Evolutionary conservation across 1,284 basidiomycete genomes (phyloP), one percentile per base, ranked within the genome.

Genomic region (Dichomitus squalens): DNA sequence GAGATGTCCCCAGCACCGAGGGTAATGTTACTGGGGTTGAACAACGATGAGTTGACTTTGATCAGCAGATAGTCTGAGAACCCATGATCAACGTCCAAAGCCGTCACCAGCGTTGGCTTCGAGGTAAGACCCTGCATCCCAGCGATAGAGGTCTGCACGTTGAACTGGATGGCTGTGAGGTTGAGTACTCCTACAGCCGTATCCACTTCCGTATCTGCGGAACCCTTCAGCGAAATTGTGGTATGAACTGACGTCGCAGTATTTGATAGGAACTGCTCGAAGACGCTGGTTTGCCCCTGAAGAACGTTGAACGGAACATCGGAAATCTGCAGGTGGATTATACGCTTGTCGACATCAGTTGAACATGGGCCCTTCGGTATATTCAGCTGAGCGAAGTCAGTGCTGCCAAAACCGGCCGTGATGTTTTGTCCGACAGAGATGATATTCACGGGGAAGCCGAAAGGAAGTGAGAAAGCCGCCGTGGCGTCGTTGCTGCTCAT

Each of bases 11-110:
- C 88, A 9, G 80, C 51, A 11, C 83, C 85, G 33, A 92, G 86
- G 8, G 90, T 90, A 62, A 92, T 72, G 64, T 88, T 87, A 61
- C 89, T 91, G 7, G 86, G 87, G 59, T 87, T 87, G 66, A 80
- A 85, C 29, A 88, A 67, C 3, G 75, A 74, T 29, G 81, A 81
- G 38, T 81, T 75, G 16, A 85, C 82, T 61, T 78, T 89, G 73
- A 92, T 92, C 52, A 90, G 75, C 18, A 92, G 74, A 69, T 80
- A 88, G 63, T 86, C 79, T 0, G 83, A 63, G 75, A 82, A 91
- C 7, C 90, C 90, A 55, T 83, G 87, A 52, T 79, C 83, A 21
- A 92, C 89, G 64, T 92, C 88, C 55, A 92, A 72, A 63, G 83
- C 76, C 38, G 76, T 76, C 8, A 92, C 80, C 4, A 77, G 75